phyloP scores from a whole-genome alignment of 177 flowering plant genomes.

The Vitis hybrid region DNA sequence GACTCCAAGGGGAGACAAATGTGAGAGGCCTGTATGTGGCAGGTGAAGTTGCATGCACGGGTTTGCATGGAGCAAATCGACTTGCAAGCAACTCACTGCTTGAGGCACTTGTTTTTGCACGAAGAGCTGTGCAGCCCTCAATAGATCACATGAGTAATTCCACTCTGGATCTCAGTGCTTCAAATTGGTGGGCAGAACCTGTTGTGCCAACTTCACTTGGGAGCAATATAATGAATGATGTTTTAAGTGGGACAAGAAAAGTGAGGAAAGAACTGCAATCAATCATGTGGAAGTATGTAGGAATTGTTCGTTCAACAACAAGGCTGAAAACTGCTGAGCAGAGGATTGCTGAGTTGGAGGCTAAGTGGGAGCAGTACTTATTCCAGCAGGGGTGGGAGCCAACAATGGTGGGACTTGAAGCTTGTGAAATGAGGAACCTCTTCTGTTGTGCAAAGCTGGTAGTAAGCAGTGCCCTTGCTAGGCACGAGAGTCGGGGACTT shows the following conservation, averaged over 20 bases:
- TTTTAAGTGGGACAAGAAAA: slow-evolving; percentile 45
- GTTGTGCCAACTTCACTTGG: slow-evolving; percentile 53
- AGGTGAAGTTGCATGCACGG: slow-evolving; percentile 99
- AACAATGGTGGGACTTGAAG: slow-evolving; percentile 83
- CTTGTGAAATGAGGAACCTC: slow-evolving; percentile 92
- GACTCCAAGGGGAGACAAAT: slow-evolving; percentile 91
- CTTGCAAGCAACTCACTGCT: slow-evolving; percentile 96
- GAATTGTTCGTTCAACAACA: slow-evolving; percentile 81
- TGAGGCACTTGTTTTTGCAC: slow-evolving; percentile 93
- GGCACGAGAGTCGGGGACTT: slow-evolving; percentile 98
- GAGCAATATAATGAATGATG: slow-evolving; percentile 26
- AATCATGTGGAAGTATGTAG: slow-evolving; percentile 92
- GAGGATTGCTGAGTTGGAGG: slow-evolving; percentile 71
- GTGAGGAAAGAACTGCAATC: slow-evolving; percentile 66
- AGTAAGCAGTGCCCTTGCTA: slow-evolving; percentile 82
- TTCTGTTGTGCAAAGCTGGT: slow-evolving; percentile 92
- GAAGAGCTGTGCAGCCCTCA: slow-evolving; percentile 85
- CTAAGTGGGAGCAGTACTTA: slow-evolving; percentile 75
- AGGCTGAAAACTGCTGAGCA: slow-evolving; percentile 67
- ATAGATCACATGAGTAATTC: slow-evolving; percentile 59
- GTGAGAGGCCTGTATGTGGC: slow-evolving; percentile 89
- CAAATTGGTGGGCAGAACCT: slow-evolving; percentile 60
- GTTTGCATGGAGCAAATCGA: slow-evolving; percentile 94
- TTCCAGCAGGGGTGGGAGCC: slow-evolving; percentile 80
- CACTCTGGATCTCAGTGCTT: slow-evolving; percentile 27